Evolutionary conservation across 23 red algal genomes (phyloP).

Genomic region (Pyropia yezoensis): DNA sequence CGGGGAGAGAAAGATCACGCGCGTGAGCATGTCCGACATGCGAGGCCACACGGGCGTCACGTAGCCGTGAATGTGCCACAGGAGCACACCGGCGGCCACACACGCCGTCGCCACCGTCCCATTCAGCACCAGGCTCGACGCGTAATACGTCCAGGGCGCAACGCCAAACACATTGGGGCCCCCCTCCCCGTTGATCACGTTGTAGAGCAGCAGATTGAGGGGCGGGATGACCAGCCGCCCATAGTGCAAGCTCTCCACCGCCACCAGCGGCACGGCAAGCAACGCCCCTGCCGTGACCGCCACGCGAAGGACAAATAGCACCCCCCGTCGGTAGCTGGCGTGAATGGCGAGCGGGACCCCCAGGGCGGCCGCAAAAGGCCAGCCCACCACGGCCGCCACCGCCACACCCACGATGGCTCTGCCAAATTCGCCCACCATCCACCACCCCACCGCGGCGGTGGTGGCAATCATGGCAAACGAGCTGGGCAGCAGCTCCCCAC

Average conservation of each 20-base stretch:
- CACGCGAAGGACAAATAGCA: constrained; percentile 16
- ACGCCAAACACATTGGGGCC: constrained; percentile 74
- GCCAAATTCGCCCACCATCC: constrained; percentile 27
- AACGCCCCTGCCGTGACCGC: constrained; percentile 15
- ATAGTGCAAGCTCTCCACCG: constrained; percentile 53
- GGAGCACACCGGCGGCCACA: constrained; percentile 1
- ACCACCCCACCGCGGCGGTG: constrained; percentile 24
- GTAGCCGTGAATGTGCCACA: constrained; percentile 7
- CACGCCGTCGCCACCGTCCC: constrained; percentile 26
- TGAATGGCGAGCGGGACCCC: constrained; percentile 63
- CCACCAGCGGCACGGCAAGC: constrained; percentile 2
- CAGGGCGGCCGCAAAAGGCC: constrained; percentile 66
- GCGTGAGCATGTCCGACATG: constrained; percentile 4
- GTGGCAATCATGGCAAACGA: constrained; percentile 71
- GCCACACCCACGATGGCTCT: constrained; percentile 41
- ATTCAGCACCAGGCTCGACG: constrained; percentile 63
- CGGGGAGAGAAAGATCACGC: constrained; percentile 41
- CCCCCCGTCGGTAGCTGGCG: not conserved
- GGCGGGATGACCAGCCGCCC: constrained; percentile 59
- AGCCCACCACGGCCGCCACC: constrained; percentile 60
- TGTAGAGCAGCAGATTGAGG: constrained; percentile 74
- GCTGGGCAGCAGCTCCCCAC: constrained; percentile 66
- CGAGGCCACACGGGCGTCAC: constrained; percentile 1
- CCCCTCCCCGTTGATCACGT: constrained; percentile 72
- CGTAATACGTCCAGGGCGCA: constrained; percentile 71